Evolutionary conservation across 768 basidiomycete species (phyloP).

Genomic region (Trametes sanguinea): DNA sequence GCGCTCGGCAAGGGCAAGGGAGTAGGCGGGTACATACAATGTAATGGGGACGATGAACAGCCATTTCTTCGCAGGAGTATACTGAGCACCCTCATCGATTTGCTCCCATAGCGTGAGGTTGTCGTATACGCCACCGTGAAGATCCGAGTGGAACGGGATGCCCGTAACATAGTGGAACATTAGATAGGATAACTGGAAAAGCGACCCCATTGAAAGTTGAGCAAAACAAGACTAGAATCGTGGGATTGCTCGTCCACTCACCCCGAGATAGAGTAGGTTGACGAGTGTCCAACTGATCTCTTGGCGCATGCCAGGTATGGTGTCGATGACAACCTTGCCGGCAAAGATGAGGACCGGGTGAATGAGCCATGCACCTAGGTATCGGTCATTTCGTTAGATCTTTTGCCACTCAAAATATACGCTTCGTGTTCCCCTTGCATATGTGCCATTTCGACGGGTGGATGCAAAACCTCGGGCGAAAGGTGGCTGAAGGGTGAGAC

Average conservation of each 20-base stretch:
- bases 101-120: slow-evolving; percentile 99
- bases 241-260: slow-evolving; percentile 43
- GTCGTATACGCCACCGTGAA: slow-evolving; percentile 93
- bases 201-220: neutral
- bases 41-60: slow-evolving; percentile 85
- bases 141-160: slow-evolving; percentile 87
- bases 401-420: neutral
- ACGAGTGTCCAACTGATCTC: slow-evolving; percentile 95
- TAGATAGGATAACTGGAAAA: slow-evolving; percentile 83
- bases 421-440: no score
- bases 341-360: slow-evolving; percentile 90
- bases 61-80: slow-evolving; percentile 99
- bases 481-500: slow-evolving; percentile 12
- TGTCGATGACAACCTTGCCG: slow-evolving; percentile 92
- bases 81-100: slow-evolving; percentile 97
- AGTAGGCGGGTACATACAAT: slow-evolving; percentile 57
- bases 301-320: slow-evolving; percentile 90
- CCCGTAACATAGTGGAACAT: slow-evolving; percentile 99
- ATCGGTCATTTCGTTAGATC: neutral
- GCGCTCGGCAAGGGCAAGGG: neutral
- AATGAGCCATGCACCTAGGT: slow-evolving; percentile 93
- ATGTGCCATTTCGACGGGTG: neutral
- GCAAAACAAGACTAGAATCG: neutral
- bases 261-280: slow-evolving; percentile 87
- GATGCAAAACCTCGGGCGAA: neutral